These are phyloP conservation scores for Chlorella sp. DNA, from an alignment of 139 green algal species.

Conservation along the genomic window DNA sequence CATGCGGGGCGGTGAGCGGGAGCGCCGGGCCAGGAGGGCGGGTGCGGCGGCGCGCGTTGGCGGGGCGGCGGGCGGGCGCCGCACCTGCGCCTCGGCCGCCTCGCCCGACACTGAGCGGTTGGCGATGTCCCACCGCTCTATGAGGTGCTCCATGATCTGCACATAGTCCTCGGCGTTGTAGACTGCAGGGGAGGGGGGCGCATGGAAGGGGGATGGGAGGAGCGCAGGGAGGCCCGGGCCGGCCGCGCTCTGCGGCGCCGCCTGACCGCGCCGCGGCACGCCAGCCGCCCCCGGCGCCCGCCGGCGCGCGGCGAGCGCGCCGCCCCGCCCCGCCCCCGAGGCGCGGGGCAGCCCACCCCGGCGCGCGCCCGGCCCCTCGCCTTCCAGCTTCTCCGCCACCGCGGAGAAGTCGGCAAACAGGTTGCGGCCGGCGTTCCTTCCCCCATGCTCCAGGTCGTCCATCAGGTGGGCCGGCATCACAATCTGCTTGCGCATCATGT, in stretches of 20 bases:
- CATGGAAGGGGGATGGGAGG: background rate
- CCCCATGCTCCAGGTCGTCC: conserved; percentile 86
- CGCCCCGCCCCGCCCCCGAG: background rate
- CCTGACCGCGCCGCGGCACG: background rate
- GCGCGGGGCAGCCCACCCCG: background rate
- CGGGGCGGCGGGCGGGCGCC: background rate
- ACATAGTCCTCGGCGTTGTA: conserved; percentile 92
- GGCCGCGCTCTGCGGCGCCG: too few species aligned
- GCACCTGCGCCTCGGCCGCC: conserved; percentile 51
- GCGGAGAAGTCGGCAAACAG: conserved; percentile 94
- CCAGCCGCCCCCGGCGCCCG: background rate
- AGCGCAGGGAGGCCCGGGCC: background rate
- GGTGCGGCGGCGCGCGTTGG: background rate
- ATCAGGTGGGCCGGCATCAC: conserved; percentile 99
- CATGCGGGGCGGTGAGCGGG: background rate
- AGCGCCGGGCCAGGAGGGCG: background rate
- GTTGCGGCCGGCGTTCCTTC: conserved; percentile 64
- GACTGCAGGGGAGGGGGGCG: conserved; percentile 27
- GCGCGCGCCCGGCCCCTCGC: background rate
- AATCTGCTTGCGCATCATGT: conserved; percentile 99
- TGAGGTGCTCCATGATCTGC: conserved; percentile 87
- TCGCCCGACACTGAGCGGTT: too few species aligned
- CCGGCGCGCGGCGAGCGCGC: background rate
- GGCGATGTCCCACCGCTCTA: too few species aligned
- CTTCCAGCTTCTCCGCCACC: conserved; percentile 80